phyloP scores from a whole-genome alignment of 495 filamentous ascomycete genomes.

The Venustampulla echinocandica region DNA sequence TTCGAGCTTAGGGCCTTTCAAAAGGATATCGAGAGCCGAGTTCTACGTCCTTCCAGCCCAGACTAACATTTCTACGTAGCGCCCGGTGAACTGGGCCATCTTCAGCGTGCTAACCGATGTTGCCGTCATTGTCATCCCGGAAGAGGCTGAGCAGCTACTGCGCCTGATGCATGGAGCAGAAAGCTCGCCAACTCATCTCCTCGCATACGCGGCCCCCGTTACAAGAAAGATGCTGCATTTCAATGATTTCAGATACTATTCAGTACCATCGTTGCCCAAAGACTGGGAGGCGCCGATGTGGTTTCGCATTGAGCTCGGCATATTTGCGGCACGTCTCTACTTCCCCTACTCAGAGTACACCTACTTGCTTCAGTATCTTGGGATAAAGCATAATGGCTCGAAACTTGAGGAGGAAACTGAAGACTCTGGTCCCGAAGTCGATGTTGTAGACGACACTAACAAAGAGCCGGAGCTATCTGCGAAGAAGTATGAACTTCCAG shows the following conservation, averaged over 20 bases:
- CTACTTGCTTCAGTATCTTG: conserved; percentile 7
- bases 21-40: conserved; percentile 8
- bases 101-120: conserved; percentile 26
- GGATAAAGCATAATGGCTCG: conserved; percentile 25
- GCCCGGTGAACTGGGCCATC: conserved; percentile 43
- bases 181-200: conserved; percentile 28
- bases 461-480: no score
- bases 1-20: conserved; percentile 7
- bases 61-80: conserved; percentile 20
- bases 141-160: conserved; percentile 39
- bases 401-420: conserved; percentile 35
- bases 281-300: conserved; percentile 31
- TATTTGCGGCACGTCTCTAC: conserved; percentile 49
- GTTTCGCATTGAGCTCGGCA: conserved; percentile 44
- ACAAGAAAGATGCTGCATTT: conserved; percentile 46
- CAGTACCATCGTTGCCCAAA: conserved; percentile 34
- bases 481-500: no score
- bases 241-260: conserved; percentile 39
- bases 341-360: conserved; percentile 34
- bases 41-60: not conserved
- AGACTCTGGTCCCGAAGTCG: no score
- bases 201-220: conserved; percentile 45
- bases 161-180: conserved; percentile 23
- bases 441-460: no score
- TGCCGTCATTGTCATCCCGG: conserved; percentile 36